Evolutionary conservation across 257 asterid genomes (phyloP).

Genomic region (Osmanthus fragrans): DNA sequence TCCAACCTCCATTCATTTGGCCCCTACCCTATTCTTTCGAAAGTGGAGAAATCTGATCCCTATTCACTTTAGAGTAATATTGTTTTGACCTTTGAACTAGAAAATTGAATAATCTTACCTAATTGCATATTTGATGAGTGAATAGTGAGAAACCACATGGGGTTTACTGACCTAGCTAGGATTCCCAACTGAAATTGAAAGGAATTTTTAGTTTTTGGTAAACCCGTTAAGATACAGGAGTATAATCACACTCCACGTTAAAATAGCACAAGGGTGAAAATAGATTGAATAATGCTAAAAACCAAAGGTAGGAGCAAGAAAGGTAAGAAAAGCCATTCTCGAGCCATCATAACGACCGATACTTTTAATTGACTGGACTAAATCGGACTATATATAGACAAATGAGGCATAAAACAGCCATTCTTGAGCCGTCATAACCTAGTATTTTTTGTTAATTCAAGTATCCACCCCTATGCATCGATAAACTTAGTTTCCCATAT

Average conservation of each 20-base stretch:
- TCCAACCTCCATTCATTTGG: background rate
- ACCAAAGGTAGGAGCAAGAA: background rate
- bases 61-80: background rate
- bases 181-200: background rate
- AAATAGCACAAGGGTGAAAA: background rate
- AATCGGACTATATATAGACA: too few relatives aligned
- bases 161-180: background rate
- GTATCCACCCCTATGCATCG: too few relatives aligned
- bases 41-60: background rate
- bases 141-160: background rate
- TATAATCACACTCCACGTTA: background rate
- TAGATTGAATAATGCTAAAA: background rate
- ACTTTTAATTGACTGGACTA: too few relatives aligned
- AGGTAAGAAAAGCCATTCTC: too few relatives aligned
- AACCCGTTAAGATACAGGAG: background rate
- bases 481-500: too few relatives aligned
- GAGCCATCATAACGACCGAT: too few relatives aligned
- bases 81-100: background rate
- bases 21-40: background rate
- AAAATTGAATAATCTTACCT: background rate
- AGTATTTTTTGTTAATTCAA: too few relatives aligned
- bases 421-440: too few relatives aligned
- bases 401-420: too few relatives aligned
- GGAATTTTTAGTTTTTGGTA: too few relatives aligned
- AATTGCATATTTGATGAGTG: background rate